Conservation (phyloP, 345 rosid genomes). For the Hevea brasiliensis region DNA sequence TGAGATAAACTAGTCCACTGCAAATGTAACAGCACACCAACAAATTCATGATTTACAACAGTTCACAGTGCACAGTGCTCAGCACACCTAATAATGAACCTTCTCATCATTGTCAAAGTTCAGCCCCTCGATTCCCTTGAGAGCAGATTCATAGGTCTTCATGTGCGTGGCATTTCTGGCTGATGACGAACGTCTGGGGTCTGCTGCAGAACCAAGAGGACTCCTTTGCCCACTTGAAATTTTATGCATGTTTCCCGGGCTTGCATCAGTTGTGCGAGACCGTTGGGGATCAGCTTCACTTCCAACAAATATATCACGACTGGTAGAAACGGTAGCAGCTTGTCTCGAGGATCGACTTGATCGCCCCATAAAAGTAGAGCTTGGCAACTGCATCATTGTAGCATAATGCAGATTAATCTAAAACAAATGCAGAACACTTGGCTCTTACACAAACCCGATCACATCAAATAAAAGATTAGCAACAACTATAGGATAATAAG, state of each 20-base stretch:
- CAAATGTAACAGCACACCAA: slow-evolving; percentile 25
- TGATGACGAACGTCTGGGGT: slow-evolving; percentile 56
- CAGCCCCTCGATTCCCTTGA: slow-evolving; percentile 66
- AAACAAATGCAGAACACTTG: background rate
- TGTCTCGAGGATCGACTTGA: slow-evolving; percentile 63
- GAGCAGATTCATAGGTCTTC: slow-evolving; percentile 59
- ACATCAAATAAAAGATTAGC: background rate
- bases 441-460: background rate
- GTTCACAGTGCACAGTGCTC: too few species aligned
- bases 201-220: slow-evolving; percentile 57
- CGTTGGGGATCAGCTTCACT: slow-evolving; percentile 59
- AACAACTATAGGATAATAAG: background rate
- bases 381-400: slow-evolving; percentile 50
- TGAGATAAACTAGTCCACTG: slow-evolving; percentile 13
- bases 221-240: slow-evolving; percentile 49
- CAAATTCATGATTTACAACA: slow-evolving; percentile 42
- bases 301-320: slow-evolving; percentile 62
- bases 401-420: slow-evolving; percentile 12
- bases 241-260: slow-evolving; percentile 52
- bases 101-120: slow-evolving; percentile 56
- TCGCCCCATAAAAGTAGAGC: slow-evolving; percentile 56
- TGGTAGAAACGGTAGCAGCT: slow-evolving; percentile 49
- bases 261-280: slow-evolving; percentile 46
- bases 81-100: slow-evolving; percentile 40
- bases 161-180: slow-evolving; percentile 44